Conservation (phyloP, 148 eudicot genomes). For the Cornus kousa region DNA sequence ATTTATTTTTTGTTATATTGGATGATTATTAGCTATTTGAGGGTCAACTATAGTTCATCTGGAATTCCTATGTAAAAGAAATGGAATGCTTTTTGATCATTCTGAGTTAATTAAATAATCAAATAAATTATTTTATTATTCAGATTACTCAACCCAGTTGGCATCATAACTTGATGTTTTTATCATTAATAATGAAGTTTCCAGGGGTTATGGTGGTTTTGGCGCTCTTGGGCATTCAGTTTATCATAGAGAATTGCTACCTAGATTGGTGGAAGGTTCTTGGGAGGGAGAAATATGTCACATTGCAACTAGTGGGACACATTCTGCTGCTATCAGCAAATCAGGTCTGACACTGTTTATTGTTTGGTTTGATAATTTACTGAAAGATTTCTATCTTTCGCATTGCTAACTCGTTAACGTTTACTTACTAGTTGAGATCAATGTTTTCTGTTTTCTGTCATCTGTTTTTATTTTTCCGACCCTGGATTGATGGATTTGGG, state of each 20-base stretch:
- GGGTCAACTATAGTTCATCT: background rate
- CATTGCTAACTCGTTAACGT: background rate
- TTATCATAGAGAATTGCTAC: conserved; percentile 75
- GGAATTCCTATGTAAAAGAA: background rate
- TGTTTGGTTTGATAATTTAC: background rate
- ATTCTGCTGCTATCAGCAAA: conserved; percentile 81
- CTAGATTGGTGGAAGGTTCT: conserved; percentile 76
- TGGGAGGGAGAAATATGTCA: conserved; percentile 67
- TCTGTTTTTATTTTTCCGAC: background rate
- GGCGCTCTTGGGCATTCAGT: conserved; percentile 98
- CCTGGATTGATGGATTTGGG: no score
- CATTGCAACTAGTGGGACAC: conserved; percentile 92
- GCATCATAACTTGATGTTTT: conserved; percentile 36
- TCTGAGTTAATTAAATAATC: no score
- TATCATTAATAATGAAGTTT: conserved; percentile 58
- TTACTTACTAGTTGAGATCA: background rate
- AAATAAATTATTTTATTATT: background rate
- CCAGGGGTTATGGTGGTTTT: conserved; percentile 99
- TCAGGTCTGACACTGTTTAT: conserved; percentile 45
- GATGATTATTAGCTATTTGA: no score
- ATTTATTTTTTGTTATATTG: no score
- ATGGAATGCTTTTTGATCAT: background rate
- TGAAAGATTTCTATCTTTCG: background rate
- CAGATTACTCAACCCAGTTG: background rate
- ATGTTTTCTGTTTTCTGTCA: background rate